Evolutionary conservation across 1,284 basidiomycete genomes (phyloP).

Genomic region (Inonotus obliquus): DNA sequence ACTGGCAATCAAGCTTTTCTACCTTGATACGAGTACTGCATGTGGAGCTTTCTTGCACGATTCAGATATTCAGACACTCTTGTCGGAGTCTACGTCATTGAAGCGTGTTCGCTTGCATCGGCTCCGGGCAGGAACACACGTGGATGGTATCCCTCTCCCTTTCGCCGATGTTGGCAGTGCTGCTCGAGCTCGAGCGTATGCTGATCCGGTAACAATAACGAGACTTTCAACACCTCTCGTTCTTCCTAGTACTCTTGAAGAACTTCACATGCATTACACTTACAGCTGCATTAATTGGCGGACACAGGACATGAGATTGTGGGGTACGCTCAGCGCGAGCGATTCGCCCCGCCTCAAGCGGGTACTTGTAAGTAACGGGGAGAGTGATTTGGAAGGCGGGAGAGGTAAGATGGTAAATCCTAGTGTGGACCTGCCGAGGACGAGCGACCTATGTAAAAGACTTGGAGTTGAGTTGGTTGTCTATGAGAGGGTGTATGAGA

Average conservation of each 20-base stretch:
- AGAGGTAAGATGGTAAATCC: not conserved
- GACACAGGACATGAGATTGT: slow-evolving; percentile 1
- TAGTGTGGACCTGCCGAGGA: not conserved
- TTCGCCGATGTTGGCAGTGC: not conserved
- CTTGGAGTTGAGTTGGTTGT: not conserved
- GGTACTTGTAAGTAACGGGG: slow-evolving; percentile 1
- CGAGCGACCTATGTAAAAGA: not conserved
- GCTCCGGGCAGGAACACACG: not conserved
- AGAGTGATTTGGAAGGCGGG: not conserved
- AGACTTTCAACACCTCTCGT: not conserved
- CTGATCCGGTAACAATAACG: not conserved
- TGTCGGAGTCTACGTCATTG: not conserved
- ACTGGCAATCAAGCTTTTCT: slow-evolving; percentile 3
- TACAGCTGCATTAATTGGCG: slow-evolving; percentile 8
- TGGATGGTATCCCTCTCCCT: not conserved
- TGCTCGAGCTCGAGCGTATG: not conserved
- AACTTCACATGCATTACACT: slow-evolving; percentile 8
- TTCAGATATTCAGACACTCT: slow-evolving; percentile 1
- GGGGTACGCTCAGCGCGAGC: not conserved
- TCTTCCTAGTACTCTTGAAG: slow-evolving; percentile 5
- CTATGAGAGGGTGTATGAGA: not conserved
- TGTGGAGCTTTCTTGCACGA: not conserved
- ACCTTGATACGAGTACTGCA: slow-evolving; percentile 7
- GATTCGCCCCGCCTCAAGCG: not conserved
- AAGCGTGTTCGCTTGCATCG: not conserved